Evolutionary conservation across 768 basidiomycete genomes (phyloP).

Genomic region (Pleurotus ostreatus): DNA sequence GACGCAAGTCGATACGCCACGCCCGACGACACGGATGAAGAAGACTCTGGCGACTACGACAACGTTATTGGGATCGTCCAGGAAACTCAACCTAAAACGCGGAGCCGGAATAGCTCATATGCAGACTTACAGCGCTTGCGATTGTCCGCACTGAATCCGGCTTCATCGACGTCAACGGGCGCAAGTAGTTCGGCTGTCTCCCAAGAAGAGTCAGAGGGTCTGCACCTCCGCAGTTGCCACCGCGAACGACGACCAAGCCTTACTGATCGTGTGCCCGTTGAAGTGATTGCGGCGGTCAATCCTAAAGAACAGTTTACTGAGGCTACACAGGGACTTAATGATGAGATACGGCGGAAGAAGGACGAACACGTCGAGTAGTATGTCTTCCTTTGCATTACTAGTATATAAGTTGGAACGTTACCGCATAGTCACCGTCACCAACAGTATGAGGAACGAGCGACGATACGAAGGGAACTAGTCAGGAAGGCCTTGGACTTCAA

Average conservation of each 20-base stretch:
- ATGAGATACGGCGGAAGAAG: slow-evolving; percentile 46
- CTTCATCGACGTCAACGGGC: not conserved
- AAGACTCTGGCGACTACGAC: slow-evolving; percentile 89
- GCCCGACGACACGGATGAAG: slow-evolving; percentile 80
- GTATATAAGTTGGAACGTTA: slow-evolving; percentile 17
- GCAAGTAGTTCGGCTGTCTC: slow-evolving; percentile 10
- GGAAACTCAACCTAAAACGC: slow-evolving; percentile 43
- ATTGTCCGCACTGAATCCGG: slow-evolving; percentile 22
- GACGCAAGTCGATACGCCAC: slow-evolving; percentile 63
- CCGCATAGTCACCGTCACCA: not conserved
- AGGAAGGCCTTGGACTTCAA: slow-evolving; percentile 8
- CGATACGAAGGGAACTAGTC: not conserved
- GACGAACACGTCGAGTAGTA: slow-evolving; percentile 15
- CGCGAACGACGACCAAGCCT: slow-evolving; percentile 61
- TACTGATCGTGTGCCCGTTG: slow-evolving; percentile 59
- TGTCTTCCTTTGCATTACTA: slow-evolving; percentile 7
- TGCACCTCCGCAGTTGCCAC: slow-evolving; percentile 41
- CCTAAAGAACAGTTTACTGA: slow-evolving; percentile 54
- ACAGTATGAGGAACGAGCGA: not conserved
- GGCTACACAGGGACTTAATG: slow-evolving; percentile 65
- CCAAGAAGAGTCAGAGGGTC: slow-evolving; percentile 30
- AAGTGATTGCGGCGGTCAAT: slow-evolving; percentile 58
- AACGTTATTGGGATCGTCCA: slow-evolving; percentile 72
- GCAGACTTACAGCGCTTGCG: slow-evolving; percentile 78
- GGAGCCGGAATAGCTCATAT: slow-evolving; percentile 69